Evolutionary conservation across 768 basidiomycete genomes (phyloP).

Genomic region (Hortiboletus flavorubellus): DNA sequence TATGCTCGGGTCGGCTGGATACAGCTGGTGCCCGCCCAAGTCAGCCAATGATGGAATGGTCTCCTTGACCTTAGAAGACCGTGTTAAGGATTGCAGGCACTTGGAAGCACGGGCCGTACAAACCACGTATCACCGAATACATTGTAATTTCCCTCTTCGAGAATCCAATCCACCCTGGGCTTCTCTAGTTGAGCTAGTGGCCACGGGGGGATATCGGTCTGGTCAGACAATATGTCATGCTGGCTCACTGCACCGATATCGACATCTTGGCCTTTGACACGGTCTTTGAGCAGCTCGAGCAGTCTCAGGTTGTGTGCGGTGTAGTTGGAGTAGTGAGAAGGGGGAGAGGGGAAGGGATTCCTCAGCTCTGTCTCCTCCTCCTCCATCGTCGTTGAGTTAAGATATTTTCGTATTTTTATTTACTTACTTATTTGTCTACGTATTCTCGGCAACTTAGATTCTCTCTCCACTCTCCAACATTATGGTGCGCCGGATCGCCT

Average conservation of each 20-base stretch:
- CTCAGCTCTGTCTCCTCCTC: slow-evolving; percentile 75
- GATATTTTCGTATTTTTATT: background rate
- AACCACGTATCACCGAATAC: slow-evolving; percentile 90
- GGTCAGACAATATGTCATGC: slow-evolving; percentile 63
- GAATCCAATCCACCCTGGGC: slow-evolving; percentile 87
- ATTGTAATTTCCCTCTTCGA: slow-evolving; percentile 77
- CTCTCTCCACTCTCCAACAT: background rate
- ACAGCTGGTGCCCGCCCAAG: slow-evolving; percentile 75
- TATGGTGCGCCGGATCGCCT: slow-evolving; percentile 80
- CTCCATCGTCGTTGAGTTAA: slow-evolving; percentile 28
- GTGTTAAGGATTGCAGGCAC: slow-evolving; percentile 15
- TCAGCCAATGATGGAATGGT: slow-evolving; percentile 80
- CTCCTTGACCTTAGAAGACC: slow-evolving; percentile 66
- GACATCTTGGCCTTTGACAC: slow-evolving; percentile 35
- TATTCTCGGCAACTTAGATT: background rate
- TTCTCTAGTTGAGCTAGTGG: slow-evolving; percentile 73
- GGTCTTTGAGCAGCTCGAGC: slow-evolving; percentile 58
- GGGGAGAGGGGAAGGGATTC: slow-evolving; percentile 88
- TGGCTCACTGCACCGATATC: slow-evolving; percentile 48
- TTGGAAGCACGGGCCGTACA: slow-evolving; percentile 46
- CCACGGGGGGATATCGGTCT: slow-evolving; percentile 75
- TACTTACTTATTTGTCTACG: background rate
- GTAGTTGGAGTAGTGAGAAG: slow-evolving; percentile 79
- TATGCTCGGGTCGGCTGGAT: slow-evolving; percentile 65
- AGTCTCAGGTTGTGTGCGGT: slow-evolving; percentile 70